A percentile compares a stretch with the other conserved stretches of the same genome.
Evolutionary conservation across 2,329 filamentous ascomycete species (phyloP).

Genomic region (Fusarium agapanthi): DNA sequence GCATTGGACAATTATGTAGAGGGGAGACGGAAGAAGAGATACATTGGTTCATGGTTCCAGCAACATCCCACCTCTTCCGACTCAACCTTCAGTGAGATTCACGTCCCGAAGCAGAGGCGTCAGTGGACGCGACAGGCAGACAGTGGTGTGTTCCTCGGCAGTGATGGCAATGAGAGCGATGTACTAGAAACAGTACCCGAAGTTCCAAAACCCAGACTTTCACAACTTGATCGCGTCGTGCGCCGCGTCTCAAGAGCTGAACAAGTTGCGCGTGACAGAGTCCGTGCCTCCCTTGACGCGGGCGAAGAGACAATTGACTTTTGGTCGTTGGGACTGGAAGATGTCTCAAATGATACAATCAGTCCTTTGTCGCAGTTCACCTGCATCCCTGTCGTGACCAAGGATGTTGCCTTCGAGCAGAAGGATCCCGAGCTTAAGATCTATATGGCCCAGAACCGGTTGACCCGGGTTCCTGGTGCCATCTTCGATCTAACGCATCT

Average conservation of each 20-base stretch:
- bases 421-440: slow-evolving; percentile 68
- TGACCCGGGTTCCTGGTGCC: slow-evolving; percentile 65
- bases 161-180: slow-evolving; percentile 61
- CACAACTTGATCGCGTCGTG: slow-evolving; percentile 48
- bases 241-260: slow-evolving; percentile 53
- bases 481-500: slow-evolving; percentile 70
- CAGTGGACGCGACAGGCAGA: slow-evolving; percentile 68
- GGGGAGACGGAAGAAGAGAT: slow-evolving; percentile 67
- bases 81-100: slow-evolving; percentile 54
- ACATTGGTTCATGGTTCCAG: slow-evolving; percentile 74
- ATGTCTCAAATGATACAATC: slow-evolving; percentile 65
- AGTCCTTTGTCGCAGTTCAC: slow-evolving; percentile 64
- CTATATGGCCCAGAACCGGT: slow-evolving; percentile 67
- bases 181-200: slow-evolving; percentile 47
- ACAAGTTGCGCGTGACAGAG: slow-evolving; percentile 54
- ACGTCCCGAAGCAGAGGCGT: slow-evolving; percentile 56
- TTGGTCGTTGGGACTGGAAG: slow-evolving; percentile 63
- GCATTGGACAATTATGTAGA: slow-evolving; percentile 71
- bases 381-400: slow-evolving; percentile 62
- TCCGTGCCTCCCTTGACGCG: slow-evolving; percentile 64
- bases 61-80: slow-evolving; percentile 64
- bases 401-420: slow-evolving; percentile 67
- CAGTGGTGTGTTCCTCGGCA: slow-evolving; percentile 75
- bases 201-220: slow-evolving; percentile 49
- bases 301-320: slow-evolving; percentile 69